Percentiles rank a stretch among this genome's conserved stretches.
Evolutionary conservation across 495 filamentous ascomycete species (phyloP).

Genomic region (Xanthoparmelia taractica): DNA sequence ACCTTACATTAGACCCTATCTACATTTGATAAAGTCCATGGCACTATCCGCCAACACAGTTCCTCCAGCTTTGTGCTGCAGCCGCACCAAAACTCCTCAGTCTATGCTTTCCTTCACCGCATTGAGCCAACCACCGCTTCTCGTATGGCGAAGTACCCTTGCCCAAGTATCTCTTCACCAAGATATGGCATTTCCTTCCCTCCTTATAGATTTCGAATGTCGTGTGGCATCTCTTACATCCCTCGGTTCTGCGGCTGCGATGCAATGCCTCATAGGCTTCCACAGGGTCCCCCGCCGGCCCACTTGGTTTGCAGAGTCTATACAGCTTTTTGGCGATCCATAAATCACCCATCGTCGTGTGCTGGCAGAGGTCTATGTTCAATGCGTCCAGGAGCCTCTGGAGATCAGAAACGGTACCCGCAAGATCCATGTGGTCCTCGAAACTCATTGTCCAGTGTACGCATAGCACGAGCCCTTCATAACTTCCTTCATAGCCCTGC

Average conservation of each 20-base stretch:
- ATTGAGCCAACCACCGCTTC: conserved; percentile 4
- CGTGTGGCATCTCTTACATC: conserved; percentile 2
- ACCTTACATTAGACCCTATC: not conserved
- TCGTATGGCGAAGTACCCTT: not conserved
- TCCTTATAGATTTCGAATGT: not conserved
- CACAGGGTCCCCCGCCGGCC: not conserved
- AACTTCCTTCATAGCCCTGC: not conserved
- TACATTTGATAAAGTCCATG: not conserved
- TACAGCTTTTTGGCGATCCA: not conserved
- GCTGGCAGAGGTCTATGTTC: not conserved
- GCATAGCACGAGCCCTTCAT: not conserved
- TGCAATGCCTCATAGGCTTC: not conserved
- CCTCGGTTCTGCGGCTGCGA: not conserved
- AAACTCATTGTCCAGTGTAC: not conserved
- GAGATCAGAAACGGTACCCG: not conserved
- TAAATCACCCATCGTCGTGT: not conserved
- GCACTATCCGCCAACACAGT: not conserved
- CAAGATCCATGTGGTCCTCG: not conserved
- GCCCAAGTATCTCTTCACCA: not conserved
- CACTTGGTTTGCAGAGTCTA: not conserved
- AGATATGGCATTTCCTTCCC: not conserved
- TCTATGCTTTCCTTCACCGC: not conserved
- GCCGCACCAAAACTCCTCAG: not conserved
- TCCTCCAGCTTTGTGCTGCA: not conserved
- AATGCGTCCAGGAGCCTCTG: not conserved